Evolutionary conservation across 768 basidiomycete species (phyloP).

Genomic region (Serendipita vermifera): DNA sequence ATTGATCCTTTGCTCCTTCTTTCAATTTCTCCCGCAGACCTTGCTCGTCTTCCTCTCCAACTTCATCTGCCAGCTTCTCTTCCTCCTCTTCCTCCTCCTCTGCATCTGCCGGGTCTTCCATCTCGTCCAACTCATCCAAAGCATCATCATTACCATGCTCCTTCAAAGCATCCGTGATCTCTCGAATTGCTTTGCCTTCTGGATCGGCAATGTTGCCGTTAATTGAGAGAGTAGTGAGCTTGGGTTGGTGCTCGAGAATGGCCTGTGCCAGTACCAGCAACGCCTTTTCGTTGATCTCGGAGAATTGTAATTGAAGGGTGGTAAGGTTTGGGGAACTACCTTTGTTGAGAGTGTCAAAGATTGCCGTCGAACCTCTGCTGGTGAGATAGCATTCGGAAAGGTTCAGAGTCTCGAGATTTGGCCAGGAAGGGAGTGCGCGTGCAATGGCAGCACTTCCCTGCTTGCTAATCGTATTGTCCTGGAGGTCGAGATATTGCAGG

Average conservation of each 20-base stretch:
- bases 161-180: constrained; percentile 29
- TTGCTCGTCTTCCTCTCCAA: constrained; percentile 19
- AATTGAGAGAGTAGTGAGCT: constrained; percentile 59
- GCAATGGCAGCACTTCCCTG: constrained; percentile 37
- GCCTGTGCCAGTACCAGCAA: constrained; percentile 55
- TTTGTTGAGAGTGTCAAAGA: constrained; percentile 44
- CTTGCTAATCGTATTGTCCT: constrained; percentile 49
- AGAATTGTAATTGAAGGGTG: constrained; percentile 76
- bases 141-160: constrained; percentile 31
- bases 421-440: constrained; percentile 54
- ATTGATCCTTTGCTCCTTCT: constrained; percentile 17
- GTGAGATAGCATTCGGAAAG: constrained; percentile 86
- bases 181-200: constrained; percentile 33
- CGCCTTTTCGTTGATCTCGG: constrained; percentile 65
- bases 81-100: constrained; percentile 13
- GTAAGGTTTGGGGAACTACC: constrained; percentile 67
- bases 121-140: constrained; percentile 46
- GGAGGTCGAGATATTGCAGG: constrained; percentile 72
- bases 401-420: constrained; percentile 62
- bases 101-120: constrained; percentile 40
- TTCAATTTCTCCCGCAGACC: constrained; percentile 12
- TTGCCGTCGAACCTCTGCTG: constrained; percentile 57
- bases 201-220: constrained; percentile 54
- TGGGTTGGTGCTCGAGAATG: constrained; percentile 44
- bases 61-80: constrained; percentile 6